Base-by-base conservation (phyloP, 176 grass and related monocot species). In the Ananas comosus region DNA sequence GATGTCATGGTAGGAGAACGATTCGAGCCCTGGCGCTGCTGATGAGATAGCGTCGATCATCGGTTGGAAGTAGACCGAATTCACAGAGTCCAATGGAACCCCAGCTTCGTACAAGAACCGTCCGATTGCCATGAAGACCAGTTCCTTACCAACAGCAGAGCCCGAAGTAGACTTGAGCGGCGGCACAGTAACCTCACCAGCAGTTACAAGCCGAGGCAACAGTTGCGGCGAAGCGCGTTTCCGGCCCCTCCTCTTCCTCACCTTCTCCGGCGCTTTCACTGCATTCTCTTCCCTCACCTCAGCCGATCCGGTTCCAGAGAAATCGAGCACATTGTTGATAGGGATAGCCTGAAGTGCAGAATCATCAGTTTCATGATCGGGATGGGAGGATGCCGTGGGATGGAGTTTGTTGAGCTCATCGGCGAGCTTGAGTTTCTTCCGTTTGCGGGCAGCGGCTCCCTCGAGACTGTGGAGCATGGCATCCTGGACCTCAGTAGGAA, bases 391-490 rank as follows among this genome's bases (percentile, higher is more conserved):
- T 42, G 66, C 14, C 16, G 13, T 12, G 42, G 67, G 13, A 9
- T 48, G 63, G 9, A 80, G 47, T 21, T 76, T 76, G 49, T 49
- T 50, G 65, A 78, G 73, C 65, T 87, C 86, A 10, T 70, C 84
- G 2, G 77, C 42, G 52, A 84, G 72, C 42, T 84, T 83, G 0
- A 76, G 67, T 68, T 87, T 87, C 77, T 76, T 85, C 64, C 81
- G 82, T 84, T 92, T 92, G 74, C 88, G 87, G 13, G 79, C 81
- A 25, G 80, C 82, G 21, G 91, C 77, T 59, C 80, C 81, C 1
- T 90, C 80, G 19, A 97, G 83, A 74, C 86, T 97, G 63, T 75
- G 71, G 57, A 81, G 77, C 93, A 97, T 97, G 11, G 80, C 70
- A 24, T 65, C 59, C 79, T 92, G 71, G 16, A 97, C 93, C 53